Evolutionary conservation across 2,329 filamentous ascomycete species (phyloP).

Genomic region (Microdochium nivale): DNA sequence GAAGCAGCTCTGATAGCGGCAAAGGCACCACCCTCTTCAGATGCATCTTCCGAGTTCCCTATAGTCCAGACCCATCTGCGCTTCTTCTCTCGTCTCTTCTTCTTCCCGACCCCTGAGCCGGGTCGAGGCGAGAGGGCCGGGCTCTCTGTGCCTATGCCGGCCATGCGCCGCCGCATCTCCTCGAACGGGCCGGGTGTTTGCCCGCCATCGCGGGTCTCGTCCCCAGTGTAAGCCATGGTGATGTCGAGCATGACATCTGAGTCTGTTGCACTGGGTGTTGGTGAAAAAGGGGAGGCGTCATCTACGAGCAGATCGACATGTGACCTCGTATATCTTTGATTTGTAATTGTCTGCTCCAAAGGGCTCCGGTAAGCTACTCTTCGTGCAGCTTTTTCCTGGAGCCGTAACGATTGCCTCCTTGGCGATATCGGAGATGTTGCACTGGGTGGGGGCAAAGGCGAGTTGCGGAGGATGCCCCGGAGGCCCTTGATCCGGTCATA

Average conservation of each 20-base stretch:
- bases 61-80: slow-evolving; percentile 61
- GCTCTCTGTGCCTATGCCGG: slow-evolving; percentile 32
- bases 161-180: slow-evolving; percentile 52
- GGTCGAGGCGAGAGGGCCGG: slow-evolving; percentile 28
- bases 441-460: slow-evolving; percentile 46
- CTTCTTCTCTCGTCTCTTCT: slow-evolving; percentile 50
- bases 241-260: slow-evolving; percentile 37
- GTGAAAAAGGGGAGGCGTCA: slow-evolving; percentile 42
- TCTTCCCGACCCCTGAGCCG: slow-evolving; percentile 38
- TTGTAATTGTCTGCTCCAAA: slow-evolving; percentile 54
- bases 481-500: slow-evolving; percentile 51
- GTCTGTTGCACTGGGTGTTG: slow-evolving; percentile 23
- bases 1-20: slow-evolving; percentile 26
- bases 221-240: slow-evolving; percentile 40
- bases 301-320: slow-evolving; percentile 56
- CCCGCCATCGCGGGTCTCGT: slow-evolving; percentile 51
- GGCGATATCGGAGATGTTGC: slow-evolving; percentile 43
- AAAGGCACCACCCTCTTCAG: slow-evolving; percentile 33
- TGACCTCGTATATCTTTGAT: slow-evolving; percentile 51
- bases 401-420: slow-evolving; percentile 41
- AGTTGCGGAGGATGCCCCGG: slow-evolving; percentile 59
- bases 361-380: slow-evolving; percentile 56
- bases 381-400: slow-evolving; percentile 44
- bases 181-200: slow-evolving; percentile 56
- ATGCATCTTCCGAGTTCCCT: slow-evolving; percentile 35